Conservation (phyloP, 2,329 filamentous ascomycete genomes). For the Ramularia collo-cygni region DNA sequence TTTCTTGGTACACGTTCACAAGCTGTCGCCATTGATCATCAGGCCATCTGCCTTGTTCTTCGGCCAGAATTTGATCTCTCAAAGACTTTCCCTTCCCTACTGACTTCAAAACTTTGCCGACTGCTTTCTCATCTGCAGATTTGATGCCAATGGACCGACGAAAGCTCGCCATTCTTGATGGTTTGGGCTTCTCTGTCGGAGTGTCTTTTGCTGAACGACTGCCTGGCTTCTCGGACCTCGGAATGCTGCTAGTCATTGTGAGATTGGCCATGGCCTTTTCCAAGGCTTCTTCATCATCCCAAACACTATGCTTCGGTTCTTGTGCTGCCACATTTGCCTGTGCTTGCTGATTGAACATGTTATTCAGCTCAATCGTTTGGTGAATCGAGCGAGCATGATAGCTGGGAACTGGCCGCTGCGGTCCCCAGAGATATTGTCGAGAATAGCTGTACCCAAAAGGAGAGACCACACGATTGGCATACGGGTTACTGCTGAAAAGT, state of each 20-base stretch:
- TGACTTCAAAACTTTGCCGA: slow-evolving; percentile 24
- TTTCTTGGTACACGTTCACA: slow-evolving; percentile 36
- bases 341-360: slow-evolving; percentile 31
- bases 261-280: slow-evolving; percentile 25
- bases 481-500: slow-evolving; percentile 33
- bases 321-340: slow-evolving; percentile 29
- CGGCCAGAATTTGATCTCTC: slow-evolving; percentile 33
- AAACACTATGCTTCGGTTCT: slow-evolving; percentile 35
- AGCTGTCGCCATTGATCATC: slow-evolving; percentile 34
- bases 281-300: slow-evolving; percentile 29
- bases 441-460: slow-evolving; percentile 30
- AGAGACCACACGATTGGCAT: slow-evolving; percentile 27
- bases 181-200: slow-evolving; percentile 16
- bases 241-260: slow-evolving; percentile 17
- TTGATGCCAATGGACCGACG: slow-evolving; percentile 37
- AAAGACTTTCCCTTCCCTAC: slow-evolving; percentile 24
- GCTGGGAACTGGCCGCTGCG: slow-evolving; percentile 24
- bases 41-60: slow-evolving; percentile 41
- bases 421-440: slow-evolving; percentile 11
- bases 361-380: slow-evolving; percentile 34
- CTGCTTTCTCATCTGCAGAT: slow-evolving; percentile 30
- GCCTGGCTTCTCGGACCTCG: slow-evolving; percentile 9
- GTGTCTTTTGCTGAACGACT: slow-evolving; percentile 1
- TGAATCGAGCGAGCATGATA: slow-evolving; percentile 32
- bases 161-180: slow-evolving; percentile 30